Evolutionary conservation across 2,329 filamentous ascomycete genomes (phyloP).

Genomic region (Fusarium tanahbumbuense): DNA sequence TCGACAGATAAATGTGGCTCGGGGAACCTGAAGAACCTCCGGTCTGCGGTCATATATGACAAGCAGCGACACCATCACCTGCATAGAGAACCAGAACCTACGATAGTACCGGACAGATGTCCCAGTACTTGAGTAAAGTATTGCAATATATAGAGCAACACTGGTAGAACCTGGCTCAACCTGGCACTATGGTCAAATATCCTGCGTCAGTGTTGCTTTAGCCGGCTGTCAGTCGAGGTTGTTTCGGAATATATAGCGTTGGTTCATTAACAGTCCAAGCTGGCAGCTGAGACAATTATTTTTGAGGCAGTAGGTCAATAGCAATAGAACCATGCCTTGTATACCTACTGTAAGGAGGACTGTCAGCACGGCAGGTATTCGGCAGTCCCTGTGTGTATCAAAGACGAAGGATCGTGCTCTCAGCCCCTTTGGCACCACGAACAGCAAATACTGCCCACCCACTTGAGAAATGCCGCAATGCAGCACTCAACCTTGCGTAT

Average conservation of each 20-base stretch:
- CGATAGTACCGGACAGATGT: not conserved
- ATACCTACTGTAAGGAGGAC: not conserved
- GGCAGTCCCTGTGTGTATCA: not conserved
- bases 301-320: not conserved
- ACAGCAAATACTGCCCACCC: not conserved
- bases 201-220: not conserved
- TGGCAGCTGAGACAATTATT: too few species aligned
- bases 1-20: constrained; percentile 1
- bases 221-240: not conserved
- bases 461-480: not conserved
- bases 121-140: constrained; percentile 1
- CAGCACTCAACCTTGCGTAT: not conserved
- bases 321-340: not conserved
- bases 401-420: not conserved
- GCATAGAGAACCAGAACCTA: constrained; percentile 9
- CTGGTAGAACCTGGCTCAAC: not conserved
- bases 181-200: not conserved
- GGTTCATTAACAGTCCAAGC: not conserved
- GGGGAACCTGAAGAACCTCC: constrained; percentile 25
- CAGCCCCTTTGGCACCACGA: not conserved
- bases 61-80: constrained; percentile 21
- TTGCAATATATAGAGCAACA: not conserved
- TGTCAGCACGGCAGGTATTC: not conserved
- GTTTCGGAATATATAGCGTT: not conserved
- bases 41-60: constrained; percentile 36